These are phyloP conservation scores for Pleoardoris graminearum DNA, from an alignment of 2,329 filamentous ascomycete species.

Conservation along the genomic window DNA sequence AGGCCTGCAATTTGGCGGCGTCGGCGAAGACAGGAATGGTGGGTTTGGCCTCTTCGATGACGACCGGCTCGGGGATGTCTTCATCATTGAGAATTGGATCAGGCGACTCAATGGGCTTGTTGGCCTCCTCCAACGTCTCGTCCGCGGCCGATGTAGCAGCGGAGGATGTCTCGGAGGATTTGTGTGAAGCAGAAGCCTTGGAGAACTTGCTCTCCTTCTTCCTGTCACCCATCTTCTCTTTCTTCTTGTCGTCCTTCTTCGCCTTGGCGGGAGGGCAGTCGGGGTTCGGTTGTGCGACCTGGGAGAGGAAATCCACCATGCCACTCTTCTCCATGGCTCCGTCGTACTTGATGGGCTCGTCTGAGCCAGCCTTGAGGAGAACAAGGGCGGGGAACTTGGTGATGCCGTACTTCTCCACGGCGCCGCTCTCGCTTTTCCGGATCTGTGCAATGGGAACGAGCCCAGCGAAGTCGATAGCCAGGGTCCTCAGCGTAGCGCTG, in stretches of 20 bases:
- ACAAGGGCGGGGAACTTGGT: slow-evolving; percentile 78
- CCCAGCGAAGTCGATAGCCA: slow-evolving; percentile 89
- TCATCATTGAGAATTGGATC: slow-evolving; percentile 53
- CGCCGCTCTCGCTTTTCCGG: slow-evolving; percentile 74
- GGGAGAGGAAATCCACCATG: slow-evolving; percentile 80
- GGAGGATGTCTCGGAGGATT: slow-evolving; percentile 53
- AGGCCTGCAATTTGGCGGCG: slow-evolving; percentile 64
- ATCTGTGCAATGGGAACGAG: slow-evolving; percentile 80
- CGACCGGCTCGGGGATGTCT: slow-evolving; percentile 52
- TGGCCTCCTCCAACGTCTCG: slow-evolving; percentile 53
- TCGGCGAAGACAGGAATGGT: slow-evolving; percentile 69
- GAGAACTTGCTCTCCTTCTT: slow-evolving; percentile 52
- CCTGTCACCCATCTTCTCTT: slow-evolving; percentile 50
- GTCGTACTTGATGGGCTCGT: slow-evolving; percentile 72
- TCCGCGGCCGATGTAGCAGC: slow-evolving; percentile 54
- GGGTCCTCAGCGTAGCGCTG: slow-evolving; percentile 76
- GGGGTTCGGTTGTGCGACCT: slow-evolving; percentile 77
- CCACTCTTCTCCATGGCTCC: slow-evolving; percentile 84
- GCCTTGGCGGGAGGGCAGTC: slow-evolving; percentile 64
- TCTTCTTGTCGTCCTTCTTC: slow-evolving; percentile 52
- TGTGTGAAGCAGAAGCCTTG: slow-evolving; percentile 56
- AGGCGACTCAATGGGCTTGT: slow-evolving; percentile 58
- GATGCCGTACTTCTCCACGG: slow-evolving; percentile 75
- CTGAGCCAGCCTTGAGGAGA: slow-evolving; percentile 71
- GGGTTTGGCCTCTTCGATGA: slow-evolving; percentile 57